Evolutionary conservation across 2,329 filamentous ascomycete genomes (phyloP), one percentile per base, ranked within the genome.

Genomic region (Corinectria fuckeliana): DNA sequence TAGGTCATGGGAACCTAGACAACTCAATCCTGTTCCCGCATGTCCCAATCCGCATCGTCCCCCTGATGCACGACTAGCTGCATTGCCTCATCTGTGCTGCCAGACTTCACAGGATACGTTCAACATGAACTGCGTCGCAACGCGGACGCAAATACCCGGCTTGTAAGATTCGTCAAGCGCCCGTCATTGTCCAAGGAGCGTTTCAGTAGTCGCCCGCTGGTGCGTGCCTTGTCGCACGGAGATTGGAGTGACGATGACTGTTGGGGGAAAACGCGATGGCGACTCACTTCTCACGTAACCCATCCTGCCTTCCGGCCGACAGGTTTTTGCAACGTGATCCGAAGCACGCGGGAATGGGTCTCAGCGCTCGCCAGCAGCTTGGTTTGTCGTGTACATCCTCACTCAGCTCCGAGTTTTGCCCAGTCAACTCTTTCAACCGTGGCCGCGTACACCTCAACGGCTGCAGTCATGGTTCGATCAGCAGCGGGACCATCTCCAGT

Each of bases 51-150:
- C 50, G 56, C 36, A 53, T 48, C 20, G 34, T 54, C 34, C 49
- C 42, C 56, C 49, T 47, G 50, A 54, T 49, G 47, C 54, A 56
- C 59, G 48, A 53, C 50, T 65, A 45, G 47, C 58, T 47, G 60
- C 63, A 64, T 66, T 61, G 50, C 56, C 50, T 67, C 52, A 61
- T 58, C 58, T 52, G 32, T 59, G 48, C 59, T 63, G 57, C 50
- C 65, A 63, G 56, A 53, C 41, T 50, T 32, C 44, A 47, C 57
- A 55, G 53, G 57, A 54, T 28, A 30, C 64, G 50, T 68, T 61
- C 59, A 58, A 61, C 66, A 61, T 65, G 59, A 68, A 58, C 54
- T 65, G 59, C 64, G 59, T 56, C 50, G 53, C 62, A 42, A 58
- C 38, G 56, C 58, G 59, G 36, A 38, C 47, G 55, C 59, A 57